These are phyloP conservation scores for Ophiostoma sp. DNA, from an alignment of 2,329 filamentous ascomycete species.

Conservation along the genomic window DNA sequence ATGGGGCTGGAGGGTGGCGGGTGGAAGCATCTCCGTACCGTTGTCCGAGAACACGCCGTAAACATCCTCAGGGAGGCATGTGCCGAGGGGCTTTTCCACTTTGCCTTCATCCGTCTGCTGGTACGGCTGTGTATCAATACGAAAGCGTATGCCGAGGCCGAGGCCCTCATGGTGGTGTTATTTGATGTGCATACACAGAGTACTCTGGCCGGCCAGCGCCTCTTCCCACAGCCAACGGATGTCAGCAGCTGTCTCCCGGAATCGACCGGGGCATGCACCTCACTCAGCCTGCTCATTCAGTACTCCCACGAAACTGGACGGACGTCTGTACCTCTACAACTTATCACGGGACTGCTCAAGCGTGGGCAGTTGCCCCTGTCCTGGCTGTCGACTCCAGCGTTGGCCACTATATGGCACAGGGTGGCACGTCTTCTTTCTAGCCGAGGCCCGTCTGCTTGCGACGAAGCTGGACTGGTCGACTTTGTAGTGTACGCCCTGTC, in stretches of 20 bases:
- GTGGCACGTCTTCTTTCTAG: constrained; percentile 37
- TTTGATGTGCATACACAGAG: constrained; percentile 20
- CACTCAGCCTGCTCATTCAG: constrained; percentile 27
- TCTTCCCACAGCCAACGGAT: constrained; percentile 5
- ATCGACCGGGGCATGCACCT: constrained; percentile 29
- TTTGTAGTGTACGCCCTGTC: constrained; percentile 34
- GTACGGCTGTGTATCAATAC: constrained; percentile 40
- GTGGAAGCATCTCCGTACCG: constrained; percentile 43
- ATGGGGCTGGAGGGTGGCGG: constrained; percentile 38
- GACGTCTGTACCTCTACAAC: constrained; percentile 36
- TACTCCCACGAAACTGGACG: constrained; percentile 34
- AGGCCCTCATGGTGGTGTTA: constrained; percentile 39
- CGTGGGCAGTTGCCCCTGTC: constrained; percentile 36
- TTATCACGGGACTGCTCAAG: constrained; percentile 37
- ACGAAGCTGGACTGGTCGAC: constrained; percentile 33
- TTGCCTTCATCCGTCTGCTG: constrained; percentile 39
- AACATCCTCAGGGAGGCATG: constrained; percentile 41
- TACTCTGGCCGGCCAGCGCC: background rate
- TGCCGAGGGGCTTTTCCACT: constrained; percentile 39
- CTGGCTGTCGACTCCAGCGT: constrained; percentile 43
- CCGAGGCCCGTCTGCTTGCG: constrained; percentile 26
- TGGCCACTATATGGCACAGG: constrained; percentile 40
- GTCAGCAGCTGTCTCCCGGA: constrained; percentile 32
- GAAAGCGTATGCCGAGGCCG: constrained; percentile 38
- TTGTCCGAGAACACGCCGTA: constrained; percentile 46